Percentiles rank a stretch among this genome's conserved stretches.
phyloP scores from a whole-genome alignment of 176 grass and related monocot species.

The Juncus effusus region DNA sequence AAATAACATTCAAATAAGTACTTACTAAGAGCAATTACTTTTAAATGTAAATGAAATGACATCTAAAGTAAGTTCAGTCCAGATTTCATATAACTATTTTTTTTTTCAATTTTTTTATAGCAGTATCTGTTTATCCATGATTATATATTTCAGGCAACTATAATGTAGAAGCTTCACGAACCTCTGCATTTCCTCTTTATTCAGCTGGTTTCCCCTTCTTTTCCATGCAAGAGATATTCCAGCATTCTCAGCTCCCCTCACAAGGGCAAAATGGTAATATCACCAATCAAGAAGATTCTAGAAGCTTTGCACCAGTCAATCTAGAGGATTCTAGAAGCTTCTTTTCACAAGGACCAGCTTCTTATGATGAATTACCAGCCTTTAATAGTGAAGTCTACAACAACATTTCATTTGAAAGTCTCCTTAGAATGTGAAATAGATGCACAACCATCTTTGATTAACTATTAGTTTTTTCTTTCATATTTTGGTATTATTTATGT shows the following conservation, averaged over 20 bases:
- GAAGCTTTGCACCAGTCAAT: conserved; percentile 5
- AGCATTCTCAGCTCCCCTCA: neutral
- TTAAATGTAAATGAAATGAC: neutral
- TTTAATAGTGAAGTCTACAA: conserved; percentile 21
- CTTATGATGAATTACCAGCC: conserved; percentile 2
- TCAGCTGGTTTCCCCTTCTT: conserved; percentile 14
- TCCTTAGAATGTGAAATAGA: conserved; percentile 18
- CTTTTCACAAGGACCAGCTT: neutral
- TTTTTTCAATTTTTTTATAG: too few relatives aligned
- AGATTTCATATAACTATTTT: neutral
- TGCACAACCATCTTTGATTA: too few relatives aligned
- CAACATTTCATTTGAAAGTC: conserved; percentile 28
- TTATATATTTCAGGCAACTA: neutral
- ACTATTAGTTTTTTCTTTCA: too few relatives aligned
- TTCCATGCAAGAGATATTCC: conserved; percentile 16
- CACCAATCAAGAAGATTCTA: neutral
- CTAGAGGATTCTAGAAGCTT: conserved; percentile 25
- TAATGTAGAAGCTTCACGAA: neutral
- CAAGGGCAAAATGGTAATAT: neutral
- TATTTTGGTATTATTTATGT: too few relatives aligned
- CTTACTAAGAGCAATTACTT: neutral
- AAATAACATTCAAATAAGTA: neutral
- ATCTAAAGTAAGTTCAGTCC: neutral
- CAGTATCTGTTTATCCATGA: too few relatives aligned
- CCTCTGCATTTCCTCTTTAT: conserved; percentile 17